Percentiles rank a stretch among this genome's conserved stretches.
These are phyloP conservation scores for Xerocomellus intermedius DNA, from an alignment of 768 basidiomycete species.

Conservation along the genomic window DNA sequence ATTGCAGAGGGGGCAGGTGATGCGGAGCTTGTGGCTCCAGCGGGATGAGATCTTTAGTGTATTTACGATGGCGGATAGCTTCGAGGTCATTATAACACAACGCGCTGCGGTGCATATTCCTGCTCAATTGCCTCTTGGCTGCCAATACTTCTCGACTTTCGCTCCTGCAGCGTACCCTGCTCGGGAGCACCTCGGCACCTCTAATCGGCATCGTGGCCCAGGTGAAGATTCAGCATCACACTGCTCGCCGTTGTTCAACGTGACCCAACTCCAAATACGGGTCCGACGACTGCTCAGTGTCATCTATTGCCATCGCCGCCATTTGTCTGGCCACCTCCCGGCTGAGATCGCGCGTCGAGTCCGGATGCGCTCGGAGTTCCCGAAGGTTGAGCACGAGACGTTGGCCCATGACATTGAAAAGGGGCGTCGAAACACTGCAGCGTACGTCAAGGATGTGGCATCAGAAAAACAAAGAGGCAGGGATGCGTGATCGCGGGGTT, in stretches of 20 bases:
- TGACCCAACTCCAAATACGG: background rate
- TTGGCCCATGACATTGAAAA: slow-evolving; percentile 18
- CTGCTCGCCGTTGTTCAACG: too few species aligned
- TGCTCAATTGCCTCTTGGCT: background rate
- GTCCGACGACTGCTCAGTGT: background rate
- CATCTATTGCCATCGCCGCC: background rate
- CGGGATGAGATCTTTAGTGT: slow-evolving; percentile 8
- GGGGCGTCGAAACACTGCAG: slow-evolving; percentile 7
- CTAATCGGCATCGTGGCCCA: background rate
- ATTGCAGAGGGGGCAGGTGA: background rate
- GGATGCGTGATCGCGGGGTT: background rate
- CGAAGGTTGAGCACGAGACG: slow-evolving; percentile 25
- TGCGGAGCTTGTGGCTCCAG: slow-evolving; percentile 1
- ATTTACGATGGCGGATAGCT: background rate
- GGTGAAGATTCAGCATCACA: background rate
- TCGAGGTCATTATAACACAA: background rate
- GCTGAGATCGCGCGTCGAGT: slow-evolving; percentile 15
- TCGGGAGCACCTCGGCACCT: background rate
- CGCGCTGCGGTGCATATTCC: background rate
- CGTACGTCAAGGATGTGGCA: background rate
- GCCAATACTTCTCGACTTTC: too few species aligned
- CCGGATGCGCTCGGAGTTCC: background rate
- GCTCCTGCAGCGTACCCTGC: background rate
- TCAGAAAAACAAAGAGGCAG: background rate
- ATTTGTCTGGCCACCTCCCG: slow-evolving; percentile 12